Base-by-base conservation (phyloP, 164 flowering plant genomes). In the Litsea cubeba region DNA sequence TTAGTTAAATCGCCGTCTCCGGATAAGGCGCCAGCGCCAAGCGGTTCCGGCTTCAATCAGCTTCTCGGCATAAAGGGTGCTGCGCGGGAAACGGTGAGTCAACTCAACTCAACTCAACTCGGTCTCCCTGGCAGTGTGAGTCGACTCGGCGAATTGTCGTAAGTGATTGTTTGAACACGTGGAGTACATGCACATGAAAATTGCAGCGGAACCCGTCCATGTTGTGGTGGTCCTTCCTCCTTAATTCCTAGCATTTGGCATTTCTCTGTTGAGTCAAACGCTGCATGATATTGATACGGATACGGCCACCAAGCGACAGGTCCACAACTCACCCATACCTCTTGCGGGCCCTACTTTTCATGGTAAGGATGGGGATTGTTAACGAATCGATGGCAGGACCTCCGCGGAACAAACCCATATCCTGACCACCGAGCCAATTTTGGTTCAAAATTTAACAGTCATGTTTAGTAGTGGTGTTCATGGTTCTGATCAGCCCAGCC, bases 41-140 rank as follows among this genome's bases (percentile, higher is more conserved):
- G 78, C 26, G 99, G 94, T 71, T 95, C 99, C 1, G 88, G 88
- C 75, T 73, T 95, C 77, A 91, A 95, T 32, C 99, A 95, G 86
- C 90, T 95, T 73, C 92, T 95, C 64, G 99, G 99, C 20, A 95
- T 95, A 24, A 93, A 93, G 80, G 99, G 97, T 75, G 99, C 97
- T 14, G 79, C 91, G 20, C 90, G 85, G 80, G 99, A 93, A 83
- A 85, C 92, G 72, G 98, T 95, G 74, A 78, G 88, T 69, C 63
- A 63, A 23, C 3, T 24, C 28, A 26, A 26, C 3, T 24, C 28
- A 26, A 26, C 28, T 26, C 5, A 63, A 63, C 66, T 63, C 32
- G 17, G 60, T 54, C 20, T 3, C 2, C 17, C 20, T 15, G 60
- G 18, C 60, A 35, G 46, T 35, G 46, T 54, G 60, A 54, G 6